A percentile compares a stretch with the other conserved stretches of the same genome.
These are phyloP conservation scores for Pelargonium fulgidum DNA, from an alignment of 441 rosid species.

Conservation along the genomic window DNA sequence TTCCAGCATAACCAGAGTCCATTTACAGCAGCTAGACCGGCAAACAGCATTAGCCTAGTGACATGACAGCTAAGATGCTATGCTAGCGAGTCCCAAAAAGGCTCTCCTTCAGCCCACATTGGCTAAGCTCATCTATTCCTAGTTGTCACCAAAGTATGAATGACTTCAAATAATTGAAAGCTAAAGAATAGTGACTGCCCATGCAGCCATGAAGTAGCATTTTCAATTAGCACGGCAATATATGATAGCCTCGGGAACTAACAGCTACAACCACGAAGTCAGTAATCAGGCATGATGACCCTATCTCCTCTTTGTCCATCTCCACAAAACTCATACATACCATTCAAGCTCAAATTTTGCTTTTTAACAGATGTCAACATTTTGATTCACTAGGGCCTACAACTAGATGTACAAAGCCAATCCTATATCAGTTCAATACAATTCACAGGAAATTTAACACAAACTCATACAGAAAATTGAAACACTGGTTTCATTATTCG, in stretches of 20 bases:
- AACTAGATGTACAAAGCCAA: neutral
- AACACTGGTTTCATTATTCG: neutral
- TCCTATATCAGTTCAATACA: constrained; percentile 6
- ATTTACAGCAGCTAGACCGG: neutral
- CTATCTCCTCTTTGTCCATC: neutral
- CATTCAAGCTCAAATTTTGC: neutral
- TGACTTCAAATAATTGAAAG: neutral
- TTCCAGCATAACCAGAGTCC: neutral
- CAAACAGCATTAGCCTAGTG: too few relatives aligned
- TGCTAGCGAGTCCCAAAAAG: neutral
- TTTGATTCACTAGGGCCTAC: neutral
- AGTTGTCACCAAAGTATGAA: neutral
- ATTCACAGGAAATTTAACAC: neutral
- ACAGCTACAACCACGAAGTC: neutral
- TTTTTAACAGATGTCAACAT: too few relatives aligned
- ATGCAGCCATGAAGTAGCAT: neutral
- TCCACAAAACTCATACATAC: constrained; percentile 3
- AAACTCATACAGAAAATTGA: neutral
- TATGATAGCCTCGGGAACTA: neutral
- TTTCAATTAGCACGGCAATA: neutral
- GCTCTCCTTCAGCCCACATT: neutral
- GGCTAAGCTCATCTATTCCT: neutral
- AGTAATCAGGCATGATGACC: neutral
- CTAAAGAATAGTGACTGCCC: neutral
- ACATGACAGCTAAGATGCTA: too few relatives aligned